A percentile compares a stretch with the other conserved stretches of the same genome.
phyloP scores from a whole-genome alignment of 2,329 filamentous ascomycete genomes.

The Huntiella decipiens region DNA sequence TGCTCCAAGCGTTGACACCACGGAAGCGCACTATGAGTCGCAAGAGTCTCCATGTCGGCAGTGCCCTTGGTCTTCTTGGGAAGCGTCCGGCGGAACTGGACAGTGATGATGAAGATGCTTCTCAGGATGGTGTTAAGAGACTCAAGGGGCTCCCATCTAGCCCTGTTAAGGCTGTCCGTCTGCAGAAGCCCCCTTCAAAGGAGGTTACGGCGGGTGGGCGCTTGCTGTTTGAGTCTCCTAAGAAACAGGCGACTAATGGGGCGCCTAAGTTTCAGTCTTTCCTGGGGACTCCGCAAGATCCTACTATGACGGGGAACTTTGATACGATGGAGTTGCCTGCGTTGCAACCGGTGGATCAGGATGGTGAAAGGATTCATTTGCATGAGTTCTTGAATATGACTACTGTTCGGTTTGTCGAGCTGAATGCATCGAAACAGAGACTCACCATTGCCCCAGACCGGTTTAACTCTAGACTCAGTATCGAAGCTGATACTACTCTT shows the following conservation, averaged over 20 bases:
- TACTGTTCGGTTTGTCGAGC: slow-evolving; percentile 93
- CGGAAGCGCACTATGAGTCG: slow-evolving; percentile 50
- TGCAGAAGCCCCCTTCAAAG: slow-evolving; percentile 50
- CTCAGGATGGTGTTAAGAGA: slow-evolving; percentile 44
- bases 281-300: slow-evolving; percentile 15
- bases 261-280: slow-evolving; percentile 16
- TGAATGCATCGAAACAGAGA: slow-evolving; percentile 86
- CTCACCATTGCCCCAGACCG: slow-evolving; percentile 52
- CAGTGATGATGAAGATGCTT: slow-evolving; percentile 38
- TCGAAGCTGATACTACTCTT: slow-evolving; percentile 37
- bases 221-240: slow-evolving; percentile 27
- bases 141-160: slow-evolving; percentile 54
- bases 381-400: slow-evolving; percentile 91
- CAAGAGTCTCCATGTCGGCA: slow-evolving; percentile 60
- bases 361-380: slow-evolving; percentile 51
- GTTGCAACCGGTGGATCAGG: slow-evolving; percentile 20
- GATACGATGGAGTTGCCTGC: slow-evolving; percentile 23
- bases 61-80: slow-evolving; percentile 52
- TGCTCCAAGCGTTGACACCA: slow-evolving; percentile 61
- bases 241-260: slow-evolving; percentile 26
- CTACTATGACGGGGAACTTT: slow-evolving; percentile 5
- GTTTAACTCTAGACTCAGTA: slow-evolving; percentile 22
- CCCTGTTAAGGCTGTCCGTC: slow-evolving; percentile 55
- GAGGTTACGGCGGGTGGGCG: slow-evolving; percentile 47
- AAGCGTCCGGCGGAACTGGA: slow-evolving; percentile 58